Evolutionary conservation across 1,139 yeast genomes (phyloP).

Genomic region (Suhomyces choctaworum): DNA sequence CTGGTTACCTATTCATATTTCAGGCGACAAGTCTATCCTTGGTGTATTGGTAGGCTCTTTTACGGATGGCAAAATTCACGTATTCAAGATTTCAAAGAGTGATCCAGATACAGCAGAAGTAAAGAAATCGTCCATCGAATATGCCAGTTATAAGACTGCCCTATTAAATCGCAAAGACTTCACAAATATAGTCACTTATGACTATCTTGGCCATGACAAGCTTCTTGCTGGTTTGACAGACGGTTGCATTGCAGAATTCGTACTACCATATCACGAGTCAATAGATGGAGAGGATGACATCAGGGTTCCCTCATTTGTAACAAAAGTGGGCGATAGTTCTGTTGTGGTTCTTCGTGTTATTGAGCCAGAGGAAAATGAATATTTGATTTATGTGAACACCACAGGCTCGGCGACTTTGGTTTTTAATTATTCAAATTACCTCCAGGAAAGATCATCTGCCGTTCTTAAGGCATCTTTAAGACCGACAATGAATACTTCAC

Average conservation of each 20-base stretch:
- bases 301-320: conserved; percentile 48
- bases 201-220: conserved; percentile 50
- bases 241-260: conserved; percentile 69
- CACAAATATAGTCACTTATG: conserved; percentile 42
- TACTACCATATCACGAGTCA: conserved; percentile 32
- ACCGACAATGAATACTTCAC: conserved; percentile 30
- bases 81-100: conserved; percentile 42
- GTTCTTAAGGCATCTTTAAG: conserved; percentile 21
- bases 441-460: conserved; percentile 30
- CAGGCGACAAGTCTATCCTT: conserved; percentile 27
- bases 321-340: conserved; percentile 51
- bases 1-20: conserved; percentile 46
- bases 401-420: conserved; percentile 48
- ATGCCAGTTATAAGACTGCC: conserved; percentile 11
- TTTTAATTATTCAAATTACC: conserved; percentile 44
- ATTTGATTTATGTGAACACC: conserved; percentile 44
- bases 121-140: conserved; percentile 29
- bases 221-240: conserved; percentile 63
- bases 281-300: conserved; percentile 14
- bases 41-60: conserved; percentile 55
- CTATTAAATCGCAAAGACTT: background rate
- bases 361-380: conserved; percentile 26
- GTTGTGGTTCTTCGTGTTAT: conserved; percentile 47
- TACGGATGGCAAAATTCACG: conserved; percentile 63
- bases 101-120: conserved; percentile 25